Percentiles rank a stretch among this genome's conserved stretches.
phyloP scores from a whole-genome alignment of 106 monocot genomes.

The Phalaenopsis aphrodite region DNA sequence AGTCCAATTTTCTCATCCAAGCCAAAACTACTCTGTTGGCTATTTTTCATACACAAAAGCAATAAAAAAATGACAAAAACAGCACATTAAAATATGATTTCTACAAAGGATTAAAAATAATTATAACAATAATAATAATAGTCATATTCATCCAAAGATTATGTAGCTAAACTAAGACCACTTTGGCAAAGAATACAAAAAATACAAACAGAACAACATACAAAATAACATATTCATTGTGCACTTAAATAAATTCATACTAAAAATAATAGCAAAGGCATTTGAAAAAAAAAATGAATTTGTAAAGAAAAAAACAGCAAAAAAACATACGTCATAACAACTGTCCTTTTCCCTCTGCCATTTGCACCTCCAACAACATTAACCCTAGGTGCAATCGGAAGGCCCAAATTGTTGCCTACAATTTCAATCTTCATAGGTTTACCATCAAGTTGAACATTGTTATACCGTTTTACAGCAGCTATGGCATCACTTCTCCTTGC shows the following conservation, averaged over 20 bases:
- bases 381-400: slow-evolving; percentile 50
- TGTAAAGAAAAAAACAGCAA: not conserved
- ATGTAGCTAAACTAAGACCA: not conserved
- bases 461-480: slow-evolving; percentile 80
- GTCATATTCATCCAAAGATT: not conserved
- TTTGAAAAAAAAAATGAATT: not conserved
- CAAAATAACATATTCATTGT: not conserved
- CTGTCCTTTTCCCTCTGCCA: slow-evolving; percentile 75
- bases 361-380: slow-evolving; percentile 49
- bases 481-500: slow-evolving; percentile 79
- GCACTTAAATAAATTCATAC: not conserved
- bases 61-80: too few species aligned
- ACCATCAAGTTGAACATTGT: slow-evolving; percentile 96
- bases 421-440: slow-evolving; percentile 96
- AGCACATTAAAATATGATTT: too few species aligned
- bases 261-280: not conserved
- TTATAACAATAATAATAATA: not conserved
- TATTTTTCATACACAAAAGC: too few species aligned
- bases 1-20: too few species aligned
- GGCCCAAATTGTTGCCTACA: slow-evolving; percentile 50
- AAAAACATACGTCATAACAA: slow-evolving; percentile 68
- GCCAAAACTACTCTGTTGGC: too few species aligned
- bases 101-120: not conserved
- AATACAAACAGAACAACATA: not conserved
- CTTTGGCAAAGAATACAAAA: not conserved